Percentiles rank a stretch among this genome's conserved stretches.
phyloP scores from a whole-genome alignment of 331 rosid genomes.

The Erythrophleum ivorense region DNA sequence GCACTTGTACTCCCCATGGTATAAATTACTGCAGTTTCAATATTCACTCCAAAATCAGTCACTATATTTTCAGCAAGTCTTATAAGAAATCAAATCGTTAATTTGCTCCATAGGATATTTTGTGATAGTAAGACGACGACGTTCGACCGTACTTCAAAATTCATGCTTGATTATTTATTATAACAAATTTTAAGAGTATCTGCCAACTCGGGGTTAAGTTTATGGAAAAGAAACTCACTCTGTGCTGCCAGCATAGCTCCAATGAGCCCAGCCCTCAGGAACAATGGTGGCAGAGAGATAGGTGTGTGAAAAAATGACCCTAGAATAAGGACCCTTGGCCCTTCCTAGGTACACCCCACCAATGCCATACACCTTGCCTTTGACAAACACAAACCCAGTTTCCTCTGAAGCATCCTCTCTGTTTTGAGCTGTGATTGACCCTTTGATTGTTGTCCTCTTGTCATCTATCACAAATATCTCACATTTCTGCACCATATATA shows the following conservation, averaged over 20 bases:
- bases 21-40: slow-evolving; percentile 52
- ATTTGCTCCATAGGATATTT: too few relatives aligned
- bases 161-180: too few relatives aligned
- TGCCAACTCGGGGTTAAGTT: too few relatives aligned
- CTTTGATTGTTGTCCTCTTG: slow-evolving; percentile 52
- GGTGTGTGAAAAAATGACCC: slow-evolving; percentile 52
- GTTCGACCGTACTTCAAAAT: too few relatives aligned
- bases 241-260: slow-evolving; percentile 57
- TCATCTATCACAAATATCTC: slow-evolving; percentile 85
- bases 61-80: background rate
- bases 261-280: slow-evolving; percentile 62
- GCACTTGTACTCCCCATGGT: slow-evolving; percentile 67
- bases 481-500: slow-evolving; percentile 49
- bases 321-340: slow-evolving; percentile 62
- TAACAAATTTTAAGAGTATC: too few relatives aligned
- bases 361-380: slow-evolving; percentile 60
- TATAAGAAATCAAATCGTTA: too few relatives aligned
- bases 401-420: background rate
- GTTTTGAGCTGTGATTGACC: slow-evolving; percentile 50
- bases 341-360: slow-evolving; percentile 61
- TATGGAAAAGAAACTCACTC: slow-evolving; percentile 40
- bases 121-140: too few relatives aligned
- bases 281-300: slow-evolving; percentile 58
- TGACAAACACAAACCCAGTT: slow-evolving; percentile 51
- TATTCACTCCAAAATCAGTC: background rate